Evolutionary conservation across 768 basidiomycete species (phyloP).

Genomic region (Psilocybe tampanensis): DNA sequence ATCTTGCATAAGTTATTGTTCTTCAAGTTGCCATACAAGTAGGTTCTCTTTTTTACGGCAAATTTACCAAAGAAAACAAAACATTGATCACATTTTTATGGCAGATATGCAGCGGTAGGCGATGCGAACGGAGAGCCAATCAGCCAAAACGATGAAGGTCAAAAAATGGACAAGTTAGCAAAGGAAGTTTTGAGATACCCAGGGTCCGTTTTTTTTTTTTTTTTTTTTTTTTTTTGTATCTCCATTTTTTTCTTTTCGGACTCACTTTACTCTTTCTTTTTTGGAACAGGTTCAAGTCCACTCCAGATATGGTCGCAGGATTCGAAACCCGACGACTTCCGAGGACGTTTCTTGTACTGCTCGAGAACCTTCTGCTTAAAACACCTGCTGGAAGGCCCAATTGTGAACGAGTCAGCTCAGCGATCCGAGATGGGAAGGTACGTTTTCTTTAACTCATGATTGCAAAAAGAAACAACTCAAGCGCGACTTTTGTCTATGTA

Average conservation of each 20-base stretch:
- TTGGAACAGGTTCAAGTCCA: constrained; percentile 53
- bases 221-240: background rate
- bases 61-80: too few species aligned
- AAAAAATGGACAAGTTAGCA: constrained; percentile 72
- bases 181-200: constrained; percentile 73
- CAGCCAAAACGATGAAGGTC: constrained; percentile 46
- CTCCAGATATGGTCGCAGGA: constrained; percentile 46
- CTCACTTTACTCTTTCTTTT: background rate
- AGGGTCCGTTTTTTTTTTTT: constrained; percentile 50
- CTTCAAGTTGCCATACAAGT: constrained; percentile 83
- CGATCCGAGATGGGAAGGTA: constrained; percentile 74
- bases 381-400: constrained; percentile 64
- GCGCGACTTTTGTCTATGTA: background rate
- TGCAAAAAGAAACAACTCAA: background rate
- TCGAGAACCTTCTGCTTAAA: constrained; percentile 72
- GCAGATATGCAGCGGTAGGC: constrained; percentile 61
- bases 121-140: constrained; percentile 47
- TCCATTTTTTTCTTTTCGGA: background rate
- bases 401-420: constrained; percentile 69
- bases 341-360: constrained; percentile 64
- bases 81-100: background rate
- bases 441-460: constrained; percentile 22
- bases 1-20: constrained; percentile 93
- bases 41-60: constrained; percentile 26
- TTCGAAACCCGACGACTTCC: constrained; percentile 79